Evolutionary conservation across 768 basidiomycete genomes (phyloP), one percentile per base, ranked within the genome.

Genomic region (Panaeolus papilionaceus): DNA sequence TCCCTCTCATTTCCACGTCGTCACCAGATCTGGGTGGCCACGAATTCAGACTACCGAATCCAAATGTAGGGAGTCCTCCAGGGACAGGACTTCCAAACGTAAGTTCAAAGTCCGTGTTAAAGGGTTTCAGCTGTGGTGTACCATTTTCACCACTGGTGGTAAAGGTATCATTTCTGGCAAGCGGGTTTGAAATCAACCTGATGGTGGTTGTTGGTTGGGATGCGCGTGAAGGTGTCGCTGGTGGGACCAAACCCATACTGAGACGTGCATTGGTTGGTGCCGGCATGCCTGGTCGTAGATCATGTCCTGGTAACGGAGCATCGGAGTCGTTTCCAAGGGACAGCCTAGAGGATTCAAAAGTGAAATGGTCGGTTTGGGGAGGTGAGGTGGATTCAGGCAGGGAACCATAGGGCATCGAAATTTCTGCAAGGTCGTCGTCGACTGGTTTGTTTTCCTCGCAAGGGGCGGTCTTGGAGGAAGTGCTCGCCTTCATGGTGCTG

Each of bases 91-190:
- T 89, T 26, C 82, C 86, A 69, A 90, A 80, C 20, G 86, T 83
- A 37, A 93, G 81, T 69, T 93, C 91, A 70, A 92, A 93, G 10
- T 82, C 81, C 2, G 92, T 91, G 58, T 85, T 78, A 73, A 90
- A 88, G 0, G 92, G 88, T 69, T 86, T 83, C 3, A 94, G 83
- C 64, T 84, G 85, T 0, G 92, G 92, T 0, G 92, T 92, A 38
- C 76, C 72, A 62, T 69, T 68, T 18, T 68, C 70, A 54, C 74
- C 66, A 63, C 72, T 42, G 65, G 72, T 68, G 68, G 69, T 64
- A 65, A 77, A 73, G 10, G 71, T 39, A 64, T 73, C 66, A 54
- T 71, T 61, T 39, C 49, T 18, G 0, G 74, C 66, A 14, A 72
- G 68, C 11, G 78, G 74, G 62, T 77, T 80, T 18, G 84, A 80